A percentile compares a stretch with the other conserved stretches of the same genome.
These are phyloP conservation scores for Mycena maculata DNA, from an alignment of 768 basidiomycete species.

Conservation along the genomic window DNA sequence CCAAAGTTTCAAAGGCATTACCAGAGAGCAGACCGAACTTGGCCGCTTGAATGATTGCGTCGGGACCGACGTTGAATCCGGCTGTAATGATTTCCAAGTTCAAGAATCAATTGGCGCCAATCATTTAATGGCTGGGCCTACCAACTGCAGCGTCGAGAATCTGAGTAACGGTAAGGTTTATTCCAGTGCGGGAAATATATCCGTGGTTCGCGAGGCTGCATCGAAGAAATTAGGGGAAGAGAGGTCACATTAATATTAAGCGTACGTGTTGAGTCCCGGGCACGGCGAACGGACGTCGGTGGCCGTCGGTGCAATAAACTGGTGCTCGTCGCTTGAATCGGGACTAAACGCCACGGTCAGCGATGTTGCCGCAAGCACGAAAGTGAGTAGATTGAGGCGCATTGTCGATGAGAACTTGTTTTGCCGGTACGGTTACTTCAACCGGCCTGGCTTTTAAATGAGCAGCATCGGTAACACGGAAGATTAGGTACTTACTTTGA, in stretches of 20 bases:
- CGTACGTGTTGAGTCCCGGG: constrained; percentile 10
- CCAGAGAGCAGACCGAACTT: constrained; percentile 9
- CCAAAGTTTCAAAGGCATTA: neutral
- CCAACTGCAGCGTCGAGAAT: neutral
- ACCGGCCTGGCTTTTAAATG: too few species aligned
- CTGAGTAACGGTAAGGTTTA: neutral
- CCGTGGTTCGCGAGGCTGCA: constrained; percentile 24
- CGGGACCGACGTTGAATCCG: constrained; percentile 15
- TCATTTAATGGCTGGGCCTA: neutral
- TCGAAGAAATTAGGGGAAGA: neutral
- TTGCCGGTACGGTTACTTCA: too few species aligned
- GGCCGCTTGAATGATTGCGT: constrained; percentile 6
- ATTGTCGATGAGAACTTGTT: too few species aligned
- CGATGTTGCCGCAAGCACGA: too few species aligned
- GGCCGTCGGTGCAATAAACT: too few species aligned
- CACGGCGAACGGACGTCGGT: neutral
- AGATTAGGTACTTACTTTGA: too few species aligned
- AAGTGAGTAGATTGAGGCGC: too few species aligned
- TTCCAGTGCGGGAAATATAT: neutral
- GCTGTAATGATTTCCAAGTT: too few species aligned
- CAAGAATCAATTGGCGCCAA: too few species aligned
- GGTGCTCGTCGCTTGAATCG: too few species aligned
- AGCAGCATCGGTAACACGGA: too few species aligned
- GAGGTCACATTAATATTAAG: neutral
- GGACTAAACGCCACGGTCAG: too few species aligned